Conservation (phyloP, 257 asterid species). For the Ilex aquifolium region DNA sequence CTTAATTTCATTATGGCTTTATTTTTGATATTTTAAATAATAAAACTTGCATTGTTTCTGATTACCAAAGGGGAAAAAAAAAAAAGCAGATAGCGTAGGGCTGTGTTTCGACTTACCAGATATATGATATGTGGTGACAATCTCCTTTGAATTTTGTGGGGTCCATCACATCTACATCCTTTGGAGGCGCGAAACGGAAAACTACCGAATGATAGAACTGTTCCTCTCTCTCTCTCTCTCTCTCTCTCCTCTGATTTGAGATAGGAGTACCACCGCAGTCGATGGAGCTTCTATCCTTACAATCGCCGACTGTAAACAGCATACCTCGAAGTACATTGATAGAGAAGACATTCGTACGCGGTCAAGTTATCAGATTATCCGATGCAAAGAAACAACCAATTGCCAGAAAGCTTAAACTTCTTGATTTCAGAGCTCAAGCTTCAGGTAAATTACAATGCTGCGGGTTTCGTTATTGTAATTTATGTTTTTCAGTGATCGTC, state of each 20-base stretch:
- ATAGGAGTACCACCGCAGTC: no score
- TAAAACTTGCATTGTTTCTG: no score
- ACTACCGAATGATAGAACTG: neutral
- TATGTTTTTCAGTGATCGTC: neutral
- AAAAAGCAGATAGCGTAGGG: neutral
- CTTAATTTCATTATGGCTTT: no score
- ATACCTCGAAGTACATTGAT: conserved; percentile 36
- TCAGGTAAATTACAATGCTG: conserved; percentile 38
- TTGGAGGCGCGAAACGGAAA: neutral
- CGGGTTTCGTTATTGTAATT: neutral
- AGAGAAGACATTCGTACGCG: conserved; percentile 43
- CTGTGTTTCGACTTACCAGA: neutral
- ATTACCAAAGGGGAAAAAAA: no score
- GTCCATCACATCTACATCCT: neutral
- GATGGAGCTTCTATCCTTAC: conserved; percentile 54
- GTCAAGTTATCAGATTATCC: conserved; percentile 23
- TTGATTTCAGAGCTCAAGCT: conserved; percentile 39
- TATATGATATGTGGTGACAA: neutral
- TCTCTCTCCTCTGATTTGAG: neutral
- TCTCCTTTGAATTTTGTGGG: neutral
- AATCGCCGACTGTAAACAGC: conserved; percentile 41
- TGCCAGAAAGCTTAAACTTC: conserved; percentile 26
- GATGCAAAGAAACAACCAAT: conserved; percentile 21
- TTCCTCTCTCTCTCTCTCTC: neutral
- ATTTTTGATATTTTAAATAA: no score